Evolutionary conservation across 2,329 filamentous ascomycete genomes (phyloP).

Genomic region (Fusarium sp.): DNA sequence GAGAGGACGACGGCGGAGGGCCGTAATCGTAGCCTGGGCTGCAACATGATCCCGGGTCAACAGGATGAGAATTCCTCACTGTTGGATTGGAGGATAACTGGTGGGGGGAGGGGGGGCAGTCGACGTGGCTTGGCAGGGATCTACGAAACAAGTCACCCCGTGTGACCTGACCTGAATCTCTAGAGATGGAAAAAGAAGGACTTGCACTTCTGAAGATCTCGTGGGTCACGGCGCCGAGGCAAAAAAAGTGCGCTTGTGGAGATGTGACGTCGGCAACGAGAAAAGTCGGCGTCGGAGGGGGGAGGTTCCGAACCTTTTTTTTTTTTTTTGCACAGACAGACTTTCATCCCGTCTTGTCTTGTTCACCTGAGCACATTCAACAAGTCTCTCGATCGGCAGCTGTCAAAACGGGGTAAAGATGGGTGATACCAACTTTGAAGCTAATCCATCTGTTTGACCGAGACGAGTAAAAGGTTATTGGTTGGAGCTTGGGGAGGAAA

Average conservation of each 20-base stretch:
- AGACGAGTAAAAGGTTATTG: background rate
- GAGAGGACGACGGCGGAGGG: constrained; percentile 19
- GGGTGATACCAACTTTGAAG: constrained; percentile 24
- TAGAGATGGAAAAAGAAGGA: constrained; percentile 3
- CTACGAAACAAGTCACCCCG: background rate
- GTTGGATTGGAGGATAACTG: background rate
- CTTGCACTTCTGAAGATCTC: constrained; percentile 24
- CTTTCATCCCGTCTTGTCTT: background rate
- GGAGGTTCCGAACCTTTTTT: constrained; percentile 13
- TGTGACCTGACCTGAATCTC: constrained; percentile 4
- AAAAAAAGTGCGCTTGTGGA: constrained; percentile 8
- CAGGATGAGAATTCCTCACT: background rate
- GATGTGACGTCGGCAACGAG: constrained; percentile 30
- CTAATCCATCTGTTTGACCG: constrained; percentile 10
- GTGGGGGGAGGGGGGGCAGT: background rate
- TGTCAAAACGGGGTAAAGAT: constrained; percentile 7
- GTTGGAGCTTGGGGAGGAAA: background rate
- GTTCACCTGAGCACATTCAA: background rate
- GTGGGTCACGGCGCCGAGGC: constrained; percentile 3
- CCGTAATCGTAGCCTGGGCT: constrained; percentile 15
- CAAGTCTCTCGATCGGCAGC: background rate
- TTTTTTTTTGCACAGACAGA: background rate
- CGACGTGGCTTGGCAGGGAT: constrained; percentile 20
- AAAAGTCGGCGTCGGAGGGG: constrained; percentile 22
- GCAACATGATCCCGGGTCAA: constrained; percentile 10